phyloP scores from a whole-genome alignment of 2,329 filamentous ascomycete genomes.

The Aurifilum marmelostoma region DNA sequence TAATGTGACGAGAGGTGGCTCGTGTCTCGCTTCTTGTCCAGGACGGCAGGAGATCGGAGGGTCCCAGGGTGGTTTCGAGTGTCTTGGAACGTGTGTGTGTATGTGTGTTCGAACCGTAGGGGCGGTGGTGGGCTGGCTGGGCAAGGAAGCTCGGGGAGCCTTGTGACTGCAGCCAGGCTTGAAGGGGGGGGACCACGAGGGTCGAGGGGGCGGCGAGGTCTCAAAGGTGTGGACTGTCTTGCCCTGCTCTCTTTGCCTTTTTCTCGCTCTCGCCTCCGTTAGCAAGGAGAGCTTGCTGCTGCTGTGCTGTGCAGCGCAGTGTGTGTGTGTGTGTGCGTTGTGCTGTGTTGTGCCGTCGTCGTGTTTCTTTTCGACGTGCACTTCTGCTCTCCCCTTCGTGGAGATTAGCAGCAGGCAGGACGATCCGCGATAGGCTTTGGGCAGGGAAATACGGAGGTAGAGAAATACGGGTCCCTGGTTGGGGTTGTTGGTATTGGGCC shows the following conservation, averaged over 20 bases:
- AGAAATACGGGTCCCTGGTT: conserved; percentile 4
- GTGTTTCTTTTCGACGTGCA: background rate
- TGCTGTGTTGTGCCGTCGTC: background rate
- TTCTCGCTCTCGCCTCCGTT: background rate
- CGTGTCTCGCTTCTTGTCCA: background rate
- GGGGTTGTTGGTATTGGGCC: conserved; percentile 6
- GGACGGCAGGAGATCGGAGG: conserved; percentile 9
- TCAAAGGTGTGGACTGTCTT: background rate
- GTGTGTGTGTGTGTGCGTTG: no score
- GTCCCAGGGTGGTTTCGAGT: background rate
- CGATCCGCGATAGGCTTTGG: conserved; percentile 37
- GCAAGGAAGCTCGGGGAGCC: background rate
- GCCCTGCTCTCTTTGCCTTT: background rate
- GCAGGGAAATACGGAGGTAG: conserved; percentile 34
- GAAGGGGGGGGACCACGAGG: background rate
- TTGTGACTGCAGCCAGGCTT: conserved; percentile 1
- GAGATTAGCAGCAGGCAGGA: conserved; percentile 34
- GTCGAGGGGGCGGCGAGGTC: background rate
- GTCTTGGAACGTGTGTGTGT: background rate
- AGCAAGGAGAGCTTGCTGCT: conserved; percentile 2
- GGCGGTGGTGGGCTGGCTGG: background rate
- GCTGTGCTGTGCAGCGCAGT: background rate
- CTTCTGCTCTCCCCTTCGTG: conserved; percentile 27
- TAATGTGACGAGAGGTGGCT: background rate
- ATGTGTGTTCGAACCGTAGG: background rate